Conservation (phyloP, 2,329 filamentous ascomycete genomes). For the Sclerotinia nivalis region DNA sequence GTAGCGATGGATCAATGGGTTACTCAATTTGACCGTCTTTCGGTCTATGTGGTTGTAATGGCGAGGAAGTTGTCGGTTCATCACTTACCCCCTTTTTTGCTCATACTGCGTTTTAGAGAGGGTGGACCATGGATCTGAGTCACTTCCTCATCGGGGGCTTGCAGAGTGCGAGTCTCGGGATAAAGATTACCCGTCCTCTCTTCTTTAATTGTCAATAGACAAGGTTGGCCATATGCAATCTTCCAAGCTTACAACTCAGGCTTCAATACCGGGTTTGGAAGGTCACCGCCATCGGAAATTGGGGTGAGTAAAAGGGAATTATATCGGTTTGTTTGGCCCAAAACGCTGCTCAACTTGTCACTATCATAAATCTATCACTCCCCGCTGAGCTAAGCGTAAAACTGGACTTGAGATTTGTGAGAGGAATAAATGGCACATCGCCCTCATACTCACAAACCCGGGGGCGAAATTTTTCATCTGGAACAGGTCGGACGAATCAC, state of each 20-base stretch:
- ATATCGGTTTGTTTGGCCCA: fast-evolving
- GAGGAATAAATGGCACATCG: background rate
- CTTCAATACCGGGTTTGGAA: background rate
- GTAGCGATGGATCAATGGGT: no score
- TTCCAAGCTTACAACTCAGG: background rate
- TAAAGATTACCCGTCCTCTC: background rate
- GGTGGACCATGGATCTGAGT: background rate
- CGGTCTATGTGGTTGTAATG: no score
- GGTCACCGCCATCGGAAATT: background rate
- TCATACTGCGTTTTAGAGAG: no score
- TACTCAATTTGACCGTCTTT: no score
- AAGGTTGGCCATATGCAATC: background rate
- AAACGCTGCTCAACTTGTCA: fast-evolving
- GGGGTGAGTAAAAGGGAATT: no score
- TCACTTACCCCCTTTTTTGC: no score
- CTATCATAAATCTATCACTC: no score
- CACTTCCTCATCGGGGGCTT: background rate
- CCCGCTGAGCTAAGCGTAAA: background rate
- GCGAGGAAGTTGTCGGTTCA: no score
- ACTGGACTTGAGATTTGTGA: no score
- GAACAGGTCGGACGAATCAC: background rate
- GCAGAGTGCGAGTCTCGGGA: background rate
- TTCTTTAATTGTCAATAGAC: background rate
- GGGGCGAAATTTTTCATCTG: background rate
- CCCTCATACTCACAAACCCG: background rate